Conservation (phyloP, 78 protist genomes). For the Dictyostelium firmibasis region DNA sequence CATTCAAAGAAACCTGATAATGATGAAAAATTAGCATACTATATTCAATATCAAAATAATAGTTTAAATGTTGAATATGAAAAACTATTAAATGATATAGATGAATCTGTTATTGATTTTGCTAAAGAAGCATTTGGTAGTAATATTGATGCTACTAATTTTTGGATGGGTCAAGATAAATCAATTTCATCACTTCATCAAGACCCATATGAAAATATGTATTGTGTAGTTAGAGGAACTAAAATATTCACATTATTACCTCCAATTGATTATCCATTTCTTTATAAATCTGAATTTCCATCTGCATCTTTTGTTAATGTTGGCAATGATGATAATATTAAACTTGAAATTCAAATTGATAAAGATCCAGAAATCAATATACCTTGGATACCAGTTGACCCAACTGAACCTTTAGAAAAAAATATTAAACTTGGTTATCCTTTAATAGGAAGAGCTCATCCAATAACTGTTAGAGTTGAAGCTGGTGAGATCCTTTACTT, state of each 20-base stretch:
- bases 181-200: constrained; percentile 72
- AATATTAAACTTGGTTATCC: constrained; percentile 15
- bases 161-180: constrained; percentile 77
- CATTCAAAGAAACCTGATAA: neutral
- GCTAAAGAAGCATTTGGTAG: constrained; percentile 57
- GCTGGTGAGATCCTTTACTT: constrained; percentile 78
- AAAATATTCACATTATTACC: constrained; percentile 75
- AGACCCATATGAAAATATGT: constrained; percentile 81
- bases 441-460: constrained; percentile 45
- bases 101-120: neutral
- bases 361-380: neutral
- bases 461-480: constrained; percentile 31
- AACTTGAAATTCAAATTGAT: constrained; percentile 2
- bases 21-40: neutral
- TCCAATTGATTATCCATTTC: constrained; percentile 80
- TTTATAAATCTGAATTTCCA: constrained; percentile 35
- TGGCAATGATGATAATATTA: neutral
- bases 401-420: constrained; percentile 6
- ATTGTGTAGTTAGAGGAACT: constrained; percentile 66
- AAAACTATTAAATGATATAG: constrained; percentile 36
- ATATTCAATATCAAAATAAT: constrained; percentile 50
- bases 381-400: constrained; percentile 85
- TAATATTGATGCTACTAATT: constrained; percentile 59
- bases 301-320: constrained; percentile 53
- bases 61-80: constrained; percentile 47